These are phyloP conservation scores for Penicillium sp. DNA, from an alignment of 2,329 filamentous ascomycete species.

Conservation along the genomic window DNA sequence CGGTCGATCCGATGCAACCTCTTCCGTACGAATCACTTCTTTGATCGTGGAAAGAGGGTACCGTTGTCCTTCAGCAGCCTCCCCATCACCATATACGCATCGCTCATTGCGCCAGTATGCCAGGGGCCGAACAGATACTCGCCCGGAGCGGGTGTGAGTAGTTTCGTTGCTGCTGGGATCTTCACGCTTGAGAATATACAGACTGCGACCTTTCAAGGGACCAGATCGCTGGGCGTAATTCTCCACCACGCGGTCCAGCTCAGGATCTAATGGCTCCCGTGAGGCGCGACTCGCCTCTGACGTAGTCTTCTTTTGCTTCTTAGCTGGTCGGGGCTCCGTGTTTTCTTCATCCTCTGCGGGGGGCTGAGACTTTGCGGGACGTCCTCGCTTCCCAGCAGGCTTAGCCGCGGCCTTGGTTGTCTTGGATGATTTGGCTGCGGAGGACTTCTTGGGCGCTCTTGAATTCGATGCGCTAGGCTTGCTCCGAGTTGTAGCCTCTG, in stretches of 20 bases:
- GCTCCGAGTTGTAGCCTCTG: conserved; percentile 8
- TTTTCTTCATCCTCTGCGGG: conserved; percentile 18
- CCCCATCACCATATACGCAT: conserved; percentile 61
- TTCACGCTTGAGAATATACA: conserved; percentile 48
- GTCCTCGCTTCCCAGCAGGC: conserved; percentile 26
- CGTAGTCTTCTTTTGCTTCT: conserved; percentile 28
- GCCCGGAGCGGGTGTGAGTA: conserved; percentile 67
- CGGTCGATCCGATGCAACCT: conserved; percentile 44
- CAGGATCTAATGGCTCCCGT: conserved; percentile 28
- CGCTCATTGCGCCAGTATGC: conserved; percentile 84
- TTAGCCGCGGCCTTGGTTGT: conserved; percentile 10
- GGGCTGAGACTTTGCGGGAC: conserved; percentile 27
- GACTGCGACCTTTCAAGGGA: conserved; percentile 44
- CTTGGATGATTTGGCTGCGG: conserved; percentile 12
- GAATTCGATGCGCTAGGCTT: conserved; percentile 10
- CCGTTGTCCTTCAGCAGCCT: conserved; percentile 49
- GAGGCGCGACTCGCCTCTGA: conserved; percentile 15
- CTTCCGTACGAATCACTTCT: conserved; percentile 69
- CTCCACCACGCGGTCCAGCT: conserved; percentile 39
- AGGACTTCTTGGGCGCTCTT: conserved; percentile 17
- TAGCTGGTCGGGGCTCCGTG: conserved; percentile 24
- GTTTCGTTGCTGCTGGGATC: conserved; percentile 49
- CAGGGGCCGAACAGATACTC: conserved; percentile 70
- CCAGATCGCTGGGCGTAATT: conserved; percentile 39
- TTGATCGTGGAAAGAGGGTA: conserved; percentile 67